Evolutionary conservation across 768 basidiomycete genomes (phyloP), one percentile per base, ranked within the genome.

Genomic region (Lentinula aciculospora): DNA sequence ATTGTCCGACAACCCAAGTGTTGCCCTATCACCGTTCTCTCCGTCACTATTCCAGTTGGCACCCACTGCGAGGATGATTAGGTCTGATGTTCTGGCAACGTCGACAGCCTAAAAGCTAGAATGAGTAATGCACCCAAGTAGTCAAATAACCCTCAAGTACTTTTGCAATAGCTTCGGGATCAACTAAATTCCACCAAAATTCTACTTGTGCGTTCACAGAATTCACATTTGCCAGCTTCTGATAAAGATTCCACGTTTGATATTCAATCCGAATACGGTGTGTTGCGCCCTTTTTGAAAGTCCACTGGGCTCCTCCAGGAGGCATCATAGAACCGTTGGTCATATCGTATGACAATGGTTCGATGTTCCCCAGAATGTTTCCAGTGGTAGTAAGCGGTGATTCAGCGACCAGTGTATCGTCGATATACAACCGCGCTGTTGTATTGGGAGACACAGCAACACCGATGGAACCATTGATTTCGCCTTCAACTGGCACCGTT

Each of bases 1-100:
- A 34, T 64, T 63, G 4, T 50, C 59, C 4, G 66, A 67, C 13
- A 67, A 56, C 7, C 66, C 66, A 15, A 67, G 49, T 13, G 66
- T 66, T 7, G 62, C 65, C 1, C 66, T 57, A 53, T 67, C 66
- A 1, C 63, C 66, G 50, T 60, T 63, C n/a, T 67, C 66, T 1
- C 63, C 66, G 45, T 67, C 66, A 42, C 65, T 66, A 39, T 67
- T 67, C 66, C 66, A 67, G 46, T 64, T 64, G 3, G 66, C 66
- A 4, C 66, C 66, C 12, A 67, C 65, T 12, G 66, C 66, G 13
- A 67, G 50, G 5, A 67, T 50, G 31, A 67, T 62, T 10, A 66
- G 32, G 42, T 67, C 66, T 2, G 66, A 62, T 4, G 60, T 61
- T 36, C 61, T 61, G 4, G 66, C 65, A 12, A 67, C 58, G 19